phyloP scores from a whole-genome alignment of 75 land plant genomes.

The Cryptomeria japonica region DNA sequence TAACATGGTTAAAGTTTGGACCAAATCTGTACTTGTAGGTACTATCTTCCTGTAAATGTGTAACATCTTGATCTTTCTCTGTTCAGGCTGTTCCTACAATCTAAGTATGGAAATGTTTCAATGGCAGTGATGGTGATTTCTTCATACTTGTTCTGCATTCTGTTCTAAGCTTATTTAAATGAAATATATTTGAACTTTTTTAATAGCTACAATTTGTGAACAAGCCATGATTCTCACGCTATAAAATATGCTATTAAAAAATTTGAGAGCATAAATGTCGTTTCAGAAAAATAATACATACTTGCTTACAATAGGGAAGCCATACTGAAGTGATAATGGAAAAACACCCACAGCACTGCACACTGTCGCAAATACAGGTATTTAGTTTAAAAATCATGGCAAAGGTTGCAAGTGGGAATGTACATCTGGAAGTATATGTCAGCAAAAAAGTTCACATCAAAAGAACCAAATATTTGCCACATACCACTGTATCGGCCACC shows the following conservation, averaged over 20 bases:
- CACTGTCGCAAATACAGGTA: constrained; percentile 46
- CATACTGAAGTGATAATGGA: constrained; percentile 94
- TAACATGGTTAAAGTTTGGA: neutral
- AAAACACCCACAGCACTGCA: constrained; percentile 99
- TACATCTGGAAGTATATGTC: neutral
- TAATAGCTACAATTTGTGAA: neutral
- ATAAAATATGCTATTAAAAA: neutral
- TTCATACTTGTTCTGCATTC: neutral
- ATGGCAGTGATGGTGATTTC: neutral
- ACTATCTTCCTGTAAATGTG: neutral
- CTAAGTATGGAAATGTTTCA: neutral
- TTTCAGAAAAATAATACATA: constrained; percentile 31
- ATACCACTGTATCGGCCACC: constrained; percentile 99
- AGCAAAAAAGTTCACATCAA: neutral
- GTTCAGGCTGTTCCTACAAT: neutral
- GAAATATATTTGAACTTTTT: neutral
- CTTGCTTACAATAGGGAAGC: constrained; percentile 80
- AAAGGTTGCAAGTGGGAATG: neutral
- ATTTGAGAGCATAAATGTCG: neutral
- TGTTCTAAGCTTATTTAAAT: neutral
- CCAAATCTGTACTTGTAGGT: neutral
- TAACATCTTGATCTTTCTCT: neutral
- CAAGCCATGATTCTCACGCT: neutral
- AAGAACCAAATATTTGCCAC: neutral
- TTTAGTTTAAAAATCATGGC: neutral